Evolutionary conservation across 805 yeast genomes (phyloP), one percentile per base, ranked within the genome.

Genomic region (Barnettozyma vustinii): DNA sequence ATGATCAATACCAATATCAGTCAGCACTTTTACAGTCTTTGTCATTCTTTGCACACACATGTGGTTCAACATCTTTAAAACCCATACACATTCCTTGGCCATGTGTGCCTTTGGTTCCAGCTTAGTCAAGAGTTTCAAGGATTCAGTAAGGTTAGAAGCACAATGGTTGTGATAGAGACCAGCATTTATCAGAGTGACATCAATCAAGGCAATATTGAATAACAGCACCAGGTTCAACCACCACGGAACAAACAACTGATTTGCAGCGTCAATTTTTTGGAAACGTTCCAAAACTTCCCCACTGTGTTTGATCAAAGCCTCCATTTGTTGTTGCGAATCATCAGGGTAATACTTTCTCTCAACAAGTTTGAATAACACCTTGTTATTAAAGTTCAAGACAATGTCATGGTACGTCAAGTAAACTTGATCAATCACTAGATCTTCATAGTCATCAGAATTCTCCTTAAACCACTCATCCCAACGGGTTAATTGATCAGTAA

Each of bases 81-180:
- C 80, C 87, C 86, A 81, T n/a, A 78, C 56, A 56, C 83, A 77
- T 58, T 81, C 86, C 40, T 72, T 69, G 12, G 75, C 76, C 87
- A 81, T 81, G 16, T 57, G 57, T 8, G 55, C 74, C 56, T 56
- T 41, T 18, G 47, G 30, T 60, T 64, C 51, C 55, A 67, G 16
- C 61, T 50, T 12, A 39, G 49, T 47, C 54, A 68, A 58, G 2
- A 61, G 47, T 9, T 42, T 23, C 49, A 62, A 57, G 10, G 61
- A 46, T 18, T 49, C 39, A 13, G 47, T 27, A 13, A 65, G 52
- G 16, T 52, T 49, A 4, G 19, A 15, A 4, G 45, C 50, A 3
- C 54, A 49, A 20, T 46, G 32, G 2, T 48, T 25, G 12, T 49
- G 20, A 40, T 56, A 52, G 1, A 69, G 51, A 1, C 84, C 81